Conservation (phyloP, 75 land plant genomes). For the Gnetum montanum region DNA sequence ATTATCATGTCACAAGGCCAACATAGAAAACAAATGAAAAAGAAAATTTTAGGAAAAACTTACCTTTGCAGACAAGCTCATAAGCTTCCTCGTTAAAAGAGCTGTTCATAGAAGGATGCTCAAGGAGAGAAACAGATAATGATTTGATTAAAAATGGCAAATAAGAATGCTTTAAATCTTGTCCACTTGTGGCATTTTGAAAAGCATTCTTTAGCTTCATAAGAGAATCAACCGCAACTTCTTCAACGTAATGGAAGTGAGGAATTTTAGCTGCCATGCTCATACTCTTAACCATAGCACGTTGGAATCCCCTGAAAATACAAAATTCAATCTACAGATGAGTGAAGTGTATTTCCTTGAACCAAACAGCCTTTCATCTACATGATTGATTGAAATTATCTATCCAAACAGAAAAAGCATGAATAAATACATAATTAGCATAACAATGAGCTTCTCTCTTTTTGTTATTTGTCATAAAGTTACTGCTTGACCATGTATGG, state of each 20-base stretch:
- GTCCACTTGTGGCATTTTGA: constrained; percentile 40
- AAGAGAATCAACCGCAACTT: constrained; percentile 64
- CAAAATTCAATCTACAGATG: too few species aligned
- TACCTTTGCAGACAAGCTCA: constrained; percentile 78
- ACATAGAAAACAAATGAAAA: too few species aligned
- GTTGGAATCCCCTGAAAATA: constrained; percentile 74
- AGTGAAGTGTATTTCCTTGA: background rate
- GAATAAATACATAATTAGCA: too few species aligned
- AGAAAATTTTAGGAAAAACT: too few species aligned
- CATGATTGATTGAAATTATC: too few species aligned
- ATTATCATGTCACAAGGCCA: too few species aligned
- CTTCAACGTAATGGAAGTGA: constrained; percentile 92
- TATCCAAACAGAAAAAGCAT: too few species aligned
- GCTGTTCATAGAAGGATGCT: constrained; percentile 82
- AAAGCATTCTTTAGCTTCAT: constrained; percentile 57
- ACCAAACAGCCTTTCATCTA: too few species aligned
- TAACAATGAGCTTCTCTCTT: too few species aligned
- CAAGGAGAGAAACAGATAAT: constrained; percentile 70
- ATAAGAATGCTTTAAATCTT: constrained; percentile 64
- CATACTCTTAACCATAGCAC: constrained; percentile 95
- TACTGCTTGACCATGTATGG: too few species aligned
- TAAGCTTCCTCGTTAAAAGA: constrained; percentile 66
- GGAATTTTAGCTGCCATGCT: constrained; percentile 89
- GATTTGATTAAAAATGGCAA: constrained; percentile 86
- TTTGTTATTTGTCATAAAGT: too few species aligned